phyloP scores from a whole-genome alignment of 257 asterid species.

The Phtheirospermum japonicum region DNA sequence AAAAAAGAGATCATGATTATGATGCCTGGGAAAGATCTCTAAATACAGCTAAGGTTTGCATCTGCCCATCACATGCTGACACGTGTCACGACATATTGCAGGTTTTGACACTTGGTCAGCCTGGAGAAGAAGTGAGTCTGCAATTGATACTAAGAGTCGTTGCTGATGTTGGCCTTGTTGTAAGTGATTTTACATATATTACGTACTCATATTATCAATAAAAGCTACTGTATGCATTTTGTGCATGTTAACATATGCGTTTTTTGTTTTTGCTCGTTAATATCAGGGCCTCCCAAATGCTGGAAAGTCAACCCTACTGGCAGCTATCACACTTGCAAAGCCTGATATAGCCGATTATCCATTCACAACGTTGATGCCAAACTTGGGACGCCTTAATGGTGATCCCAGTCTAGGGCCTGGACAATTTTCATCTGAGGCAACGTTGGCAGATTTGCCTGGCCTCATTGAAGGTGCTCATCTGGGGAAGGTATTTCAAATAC shows the following conservation, averaged over 20 bases:
- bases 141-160: constrained; percentile 91
- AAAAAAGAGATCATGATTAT: too few relatives aligned
- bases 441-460: constrained; percentile 97
- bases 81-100: constrained; percentile 21
- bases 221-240: constrained; percentile 19
- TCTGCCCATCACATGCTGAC: too few relatives aligned
- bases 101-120: constrained; percentile 80
- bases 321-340: constrained; percentile 83
- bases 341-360: constrained; percentile 99
- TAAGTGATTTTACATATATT: constrained; percentile 42
- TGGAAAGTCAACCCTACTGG: constrained; percentile 88
- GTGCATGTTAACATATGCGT: neutral
- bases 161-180: constrained; percentile 98
- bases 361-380: constrained; percentile 95
- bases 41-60: too few relatives aligned
- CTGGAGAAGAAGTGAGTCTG: constrained; percentile 88
- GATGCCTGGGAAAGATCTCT: too few relatives aligned
- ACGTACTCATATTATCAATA: constrained; percentile 1
- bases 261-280: constrained; percentile 13
- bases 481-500: constrained; percentile 66
- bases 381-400: constrained; percentile 91
- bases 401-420: constrained; percentile 86
- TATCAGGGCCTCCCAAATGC: constrained; percentile 97
- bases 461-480: constrained; percentile 99
- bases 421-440: constrained; percentile 82